Percentiles rank a stretch among this genome's conserved stretches.
Evolutionary conservation across 148 eudicot species (phyloP).

Genomic region (Hydrangea macrophylla): DNA sequence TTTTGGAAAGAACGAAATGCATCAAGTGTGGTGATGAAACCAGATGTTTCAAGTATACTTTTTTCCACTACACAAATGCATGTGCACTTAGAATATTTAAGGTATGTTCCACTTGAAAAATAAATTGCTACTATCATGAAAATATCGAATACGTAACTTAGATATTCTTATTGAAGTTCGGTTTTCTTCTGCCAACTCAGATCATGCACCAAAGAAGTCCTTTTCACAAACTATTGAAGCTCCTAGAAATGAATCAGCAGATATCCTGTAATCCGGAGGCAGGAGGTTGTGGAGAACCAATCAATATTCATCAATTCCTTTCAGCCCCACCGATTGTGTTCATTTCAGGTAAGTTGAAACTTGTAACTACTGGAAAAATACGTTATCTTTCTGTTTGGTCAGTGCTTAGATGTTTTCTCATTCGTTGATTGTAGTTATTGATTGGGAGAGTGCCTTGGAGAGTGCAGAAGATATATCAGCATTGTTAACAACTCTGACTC

Average conservation of each 20-base stretch:
- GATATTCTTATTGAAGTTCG: background rate
- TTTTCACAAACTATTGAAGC: constrained; percentile 58
- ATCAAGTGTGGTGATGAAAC: constrained; percentile 61
- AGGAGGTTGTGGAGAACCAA: constrained; percentile 67
- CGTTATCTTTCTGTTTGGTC: background rate
- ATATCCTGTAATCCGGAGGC: constrained; percentile 62
- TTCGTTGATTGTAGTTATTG: constrained; percentile 44
- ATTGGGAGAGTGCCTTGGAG: constrained; percentile 79
- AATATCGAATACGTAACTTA: background rate
- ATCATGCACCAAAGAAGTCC: constrained; percentile 42
- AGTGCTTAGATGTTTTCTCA: background rate
- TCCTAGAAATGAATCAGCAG: constrained; percentile 61
- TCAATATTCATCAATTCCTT: constrained; percentile 61
- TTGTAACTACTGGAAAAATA: background rate
- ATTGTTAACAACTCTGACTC: constrained; percentile 56
- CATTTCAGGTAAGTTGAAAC: constrained; percentile 52
- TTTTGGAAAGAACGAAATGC: constrained; percentile 65
- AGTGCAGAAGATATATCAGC: constrained; percentile 57
- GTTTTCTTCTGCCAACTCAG: constrained; percentile 30
- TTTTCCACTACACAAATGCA: constrained; percentile 69
- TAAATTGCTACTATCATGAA: background rate
- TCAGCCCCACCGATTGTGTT: constrained; percentile 66
- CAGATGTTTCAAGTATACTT: constrained; percentile 59
- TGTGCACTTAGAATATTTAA: constrained; percentile 67
- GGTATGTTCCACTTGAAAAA: constrained; percentile 37